Percentiles rank a stretch among this genome's conserved stretches.
Conservation (phyloP, 2,329 filamentous ascomycete genomes). For the Sphaerulina musiva region DNA sequence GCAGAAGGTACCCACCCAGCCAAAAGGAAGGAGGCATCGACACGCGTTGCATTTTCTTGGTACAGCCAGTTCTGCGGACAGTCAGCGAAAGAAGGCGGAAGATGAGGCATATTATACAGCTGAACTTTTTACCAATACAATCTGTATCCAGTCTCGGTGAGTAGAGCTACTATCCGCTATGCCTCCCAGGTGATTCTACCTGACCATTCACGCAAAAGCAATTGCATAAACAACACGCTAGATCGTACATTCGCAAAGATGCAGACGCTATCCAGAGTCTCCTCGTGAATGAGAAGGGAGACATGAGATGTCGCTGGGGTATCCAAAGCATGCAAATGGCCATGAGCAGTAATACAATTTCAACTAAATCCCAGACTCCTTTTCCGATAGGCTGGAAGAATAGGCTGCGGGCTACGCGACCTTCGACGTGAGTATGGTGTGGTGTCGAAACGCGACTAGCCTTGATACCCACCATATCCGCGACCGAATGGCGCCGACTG, state of each 20-base stretch:
- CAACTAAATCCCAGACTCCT: background rate
- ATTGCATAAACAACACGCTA: conserved; percentile 9
- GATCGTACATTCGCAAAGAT: conserved; percentile 5
- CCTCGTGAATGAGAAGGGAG: background rate
- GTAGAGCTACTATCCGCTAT: conserved; percentile 7
- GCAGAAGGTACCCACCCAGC: background rate
- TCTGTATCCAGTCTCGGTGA: conserved; percentile 5
- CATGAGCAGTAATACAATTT: conserved; percentile 5
- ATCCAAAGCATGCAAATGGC: conserved; percentile 6
- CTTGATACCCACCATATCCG: conserved; percentile 56
- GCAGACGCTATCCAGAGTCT: conserved; percentile 1
- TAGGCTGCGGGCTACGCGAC: conserved; percentile 2
- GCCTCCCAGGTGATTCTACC: background rate
- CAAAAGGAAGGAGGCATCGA: background rate
- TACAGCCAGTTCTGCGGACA: background rate
- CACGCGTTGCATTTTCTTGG: background rate
- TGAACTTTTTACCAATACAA: background rate
- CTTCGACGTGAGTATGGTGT: conserved; percentile 1
- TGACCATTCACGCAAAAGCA: background rate
- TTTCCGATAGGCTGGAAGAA: background rate
- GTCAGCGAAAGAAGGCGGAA: background rate
- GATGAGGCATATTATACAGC: background rate
- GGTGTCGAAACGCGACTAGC: conserved; percentile 35
- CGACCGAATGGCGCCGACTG: conserved; percentile 38
- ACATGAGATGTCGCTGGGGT: conserved; percentile 2